These are phyloP conservation scores for Avicennia marina DNA, from an alignment of 257 asterid genomes.

Conservation along the genomic window DNA sequence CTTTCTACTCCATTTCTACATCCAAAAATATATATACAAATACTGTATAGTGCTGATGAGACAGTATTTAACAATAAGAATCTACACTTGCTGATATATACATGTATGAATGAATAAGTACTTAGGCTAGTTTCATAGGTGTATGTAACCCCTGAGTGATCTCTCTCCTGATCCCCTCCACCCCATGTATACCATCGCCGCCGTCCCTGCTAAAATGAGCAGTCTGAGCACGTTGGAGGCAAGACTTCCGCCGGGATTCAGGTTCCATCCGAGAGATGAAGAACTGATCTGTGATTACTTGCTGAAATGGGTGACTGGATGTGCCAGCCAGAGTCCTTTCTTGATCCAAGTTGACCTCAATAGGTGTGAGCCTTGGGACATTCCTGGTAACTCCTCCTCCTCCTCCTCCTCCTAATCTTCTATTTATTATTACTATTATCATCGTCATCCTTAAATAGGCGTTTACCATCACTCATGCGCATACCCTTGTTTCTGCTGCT, in stretches of 20 bases:
- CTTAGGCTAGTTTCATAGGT: too few relatives aligned
- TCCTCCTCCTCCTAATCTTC: neutral
- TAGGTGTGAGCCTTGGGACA: slow-evolving; percentile 71
- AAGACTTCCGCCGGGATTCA: slow-evolving; percentile 59
- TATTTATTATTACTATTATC: neutral
- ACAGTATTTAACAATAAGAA: too few relatives aligned
- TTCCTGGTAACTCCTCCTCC: slow-evolving; percentile 38
- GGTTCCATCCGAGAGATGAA: slow-evolving; percentile 69
- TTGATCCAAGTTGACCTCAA: slow-evolving; percentile 60
- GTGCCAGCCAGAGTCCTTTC: slow-evolving; percentile 28
- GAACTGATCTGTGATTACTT: slow-evolving; percentile 61
- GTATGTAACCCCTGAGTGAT: neutral
- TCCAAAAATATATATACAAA: too few relatives aligned
- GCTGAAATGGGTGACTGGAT: slow-evolving; percentile 37
- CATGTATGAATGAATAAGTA: too few relatives aligned
- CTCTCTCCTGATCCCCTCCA: neutral
- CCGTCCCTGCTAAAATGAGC: slow-evolving; percentile 29
- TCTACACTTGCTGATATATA: too few relatives aligned
- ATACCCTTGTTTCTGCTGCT: too few relatives aligned
- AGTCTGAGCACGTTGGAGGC: slow-evolving; percentile 51
- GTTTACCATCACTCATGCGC: too few relatives aligned
- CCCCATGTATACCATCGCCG: neutral
- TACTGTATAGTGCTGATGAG: too few relatives aligned
- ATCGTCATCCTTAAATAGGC: too few relatives aligned
- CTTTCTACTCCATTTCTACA: neutral